Percentiles rank a stretch among this genome's conserved stretches.
phyloP scores from a whole-genome alignment of 345 rosid species.

The Eucalyptus globulus region DNA sequence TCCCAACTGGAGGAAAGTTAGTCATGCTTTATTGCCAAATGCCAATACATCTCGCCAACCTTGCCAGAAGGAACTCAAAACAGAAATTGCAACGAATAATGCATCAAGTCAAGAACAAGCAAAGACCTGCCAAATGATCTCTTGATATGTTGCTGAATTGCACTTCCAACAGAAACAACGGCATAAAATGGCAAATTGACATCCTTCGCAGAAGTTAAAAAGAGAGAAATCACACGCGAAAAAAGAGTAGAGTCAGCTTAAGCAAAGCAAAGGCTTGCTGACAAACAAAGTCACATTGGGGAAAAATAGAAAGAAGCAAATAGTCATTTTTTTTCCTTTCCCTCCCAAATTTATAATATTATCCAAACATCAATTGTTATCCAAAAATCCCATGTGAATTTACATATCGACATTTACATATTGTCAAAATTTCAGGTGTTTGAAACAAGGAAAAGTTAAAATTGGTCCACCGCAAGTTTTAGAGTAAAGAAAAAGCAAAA shows the following conservation, averaged over 20 bases:
- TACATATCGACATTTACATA: neutral
- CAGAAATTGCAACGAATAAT: neutral
- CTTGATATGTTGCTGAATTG: neutral
- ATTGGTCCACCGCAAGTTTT: neutral
- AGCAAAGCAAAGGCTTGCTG: neutral
- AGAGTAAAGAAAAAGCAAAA: neutral
- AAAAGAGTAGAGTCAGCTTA: neutral
- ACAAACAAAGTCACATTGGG: neutral
- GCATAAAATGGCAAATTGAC: neutral
- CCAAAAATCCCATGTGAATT: neutral
- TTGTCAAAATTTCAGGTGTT: neutral
- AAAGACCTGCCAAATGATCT: neutral
- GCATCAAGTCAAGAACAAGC: neutral
- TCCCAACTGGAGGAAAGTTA: neutral
- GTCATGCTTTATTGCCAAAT: neutral
- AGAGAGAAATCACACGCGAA: neutral
- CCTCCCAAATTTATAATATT: neutral
- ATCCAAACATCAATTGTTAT: neutral
- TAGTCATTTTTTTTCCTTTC: neutral
- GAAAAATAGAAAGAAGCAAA: neutral
- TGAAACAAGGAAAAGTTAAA: neutral
- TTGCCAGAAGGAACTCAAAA: neutral
- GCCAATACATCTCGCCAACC: neutral
- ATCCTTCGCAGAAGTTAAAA: neutral
- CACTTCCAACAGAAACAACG: neutral